Evolutionary conservation across 306 rosid genomes (phyloP).

Genomic region (Ochetophila trinervis): DNA sequence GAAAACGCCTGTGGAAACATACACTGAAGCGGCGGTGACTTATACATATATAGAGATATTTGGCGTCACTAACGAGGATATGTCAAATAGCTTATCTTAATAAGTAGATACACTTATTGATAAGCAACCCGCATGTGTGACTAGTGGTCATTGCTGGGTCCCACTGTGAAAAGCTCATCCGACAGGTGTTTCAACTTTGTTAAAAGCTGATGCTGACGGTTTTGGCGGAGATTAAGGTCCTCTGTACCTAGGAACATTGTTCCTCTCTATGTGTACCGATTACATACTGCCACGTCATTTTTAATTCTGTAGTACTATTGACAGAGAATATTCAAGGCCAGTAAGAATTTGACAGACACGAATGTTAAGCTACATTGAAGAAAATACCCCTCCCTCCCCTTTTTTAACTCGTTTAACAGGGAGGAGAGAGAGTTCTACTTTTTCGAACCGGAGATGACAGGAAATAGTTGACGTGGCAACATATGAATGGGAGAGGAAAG

Average conservation of each 20-base stretch:
- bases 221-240: not conserved
- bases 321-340: too few species aligned
- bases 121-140: not conserved
- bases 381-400: too few species aligned
- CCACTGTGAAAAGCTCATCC: not conserved
- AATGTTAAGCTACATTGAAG: too few species aligned
- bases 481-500: too few species aligned
- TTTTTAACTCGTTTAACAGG: too few species aligned
- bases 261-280: not conserved
- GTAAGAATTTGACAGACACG: too few species aligned
- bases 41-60: not conserved
- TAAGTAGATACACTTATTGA: rapidly evolving
- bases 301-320: too few species aligned
- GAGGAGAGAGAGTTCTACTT: too few species aligned
- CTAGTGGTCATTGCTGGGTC: slow-evolving; percentile 8
- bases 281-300: not conserved
- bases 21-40: not conserved
- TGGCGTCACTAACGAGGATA: slow-evolving; percentile 26
- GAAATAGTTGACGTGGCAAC: too few species aligned
- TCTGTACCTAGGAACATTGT: not conserved
- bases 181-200: slow-evolving; percentile 11
- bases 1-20: not conserved
- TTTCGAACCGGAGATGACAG: too few species aligned
- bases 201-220: slow-evolving; percentile 22
- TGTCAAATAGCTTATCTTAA: rapidly evolving